Evolutionary conservation across 805 yeast genomes (phyloP).

Genomic region (Schizosaccharomyces japonicus): DNA sequence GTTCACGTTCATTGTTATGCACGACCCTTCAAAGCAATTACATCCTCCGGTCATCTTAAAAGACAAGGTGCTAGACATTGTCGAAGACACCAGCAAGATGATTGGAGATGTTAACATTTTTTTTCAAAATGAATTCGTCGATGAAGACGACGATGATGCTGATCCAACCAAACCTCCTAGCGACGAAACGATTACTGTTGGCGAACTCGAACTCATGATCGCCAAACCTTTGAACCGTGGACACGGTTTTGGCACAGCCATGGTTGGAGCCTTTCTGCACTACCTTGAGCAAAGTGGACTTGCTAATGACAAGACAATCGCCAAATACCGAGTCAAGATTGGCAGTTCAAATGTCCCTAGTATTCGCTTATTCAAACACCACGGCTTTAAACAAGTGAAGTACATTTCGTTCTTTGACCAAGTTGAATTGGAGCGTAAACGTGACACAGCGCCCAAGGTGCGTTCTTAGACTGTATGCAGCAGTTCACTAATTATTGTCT

Average conservation of each 20-base stretch:
- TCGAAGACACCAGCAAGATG: too few relatives aligned
- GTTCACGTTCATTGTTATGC: conserved; percentile 1
- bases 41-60: too few relatives aligned
- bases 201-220: conserved; percentile 4
- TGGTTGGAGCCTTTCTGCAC: not conserved
- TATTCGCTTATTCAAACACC: not conserved
- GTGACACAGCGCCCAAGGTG: not conserved
- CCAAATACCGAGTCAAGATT: not conserved
- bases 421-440: not conserved
- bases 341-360: not conserved
- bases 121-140: not conserved
- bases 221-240: not conserved
- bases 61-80: too few relatives aligned
- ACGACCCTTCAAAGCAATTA: too few relatives aligned
- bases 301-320: not conserved
- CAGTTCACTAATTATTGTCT: not conserved
- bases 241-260: not conserved
- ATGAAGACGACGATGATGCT: not conserved
- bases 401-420: not conserved
- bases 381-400: not conserved
- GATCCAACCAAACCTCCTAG: not conserved
- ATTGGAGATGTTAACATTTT: conserved; percentile 4
- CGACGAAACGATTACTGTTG: not conserved
- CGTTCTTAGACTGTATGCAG: not conserved
- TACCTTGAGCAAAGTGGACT: not conserved